Percentiles rank a stretch among this genome's conserved stretches.
These are phyloP conservation scores for Microbotryum lychnidis-dioicae DNA, from an alignment of 1,284 basidiomycete genomes.

Conservation along the genomic window DNA sequence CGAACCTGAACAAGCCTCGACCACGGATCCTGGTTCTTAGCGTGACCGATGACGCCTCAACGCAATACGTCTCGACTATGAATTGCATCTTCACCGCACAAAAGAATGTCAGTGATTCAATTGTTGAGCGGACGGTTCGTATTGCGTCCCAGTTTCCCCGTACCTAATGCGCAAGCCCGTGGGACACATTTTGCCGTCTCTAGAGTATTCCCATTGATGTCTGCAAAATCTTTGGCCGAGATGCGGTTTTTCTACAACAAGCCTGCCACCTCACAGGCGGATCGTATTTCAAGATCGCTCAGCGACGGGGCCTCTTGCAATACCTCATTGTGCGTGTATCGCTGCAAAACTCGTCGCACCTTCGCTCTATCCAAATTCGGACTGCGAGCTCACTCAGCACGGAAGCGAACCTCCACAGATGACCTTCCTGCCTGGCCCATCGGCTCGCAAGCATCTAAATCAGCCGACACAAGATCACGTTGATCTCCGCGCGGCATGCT, in stretches of 20 bases:
- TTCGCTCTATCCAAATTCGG: background rate
- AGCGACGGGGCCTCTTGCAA: conserved; percentile 72
- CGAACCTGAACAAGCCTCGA: conserved; percentile 32
- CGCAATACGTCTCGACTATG: conserved; percentile 95
- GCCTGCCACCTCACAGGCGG: conserved; percentile 91
- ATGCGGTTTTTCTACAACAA: conserved; percentile 94
- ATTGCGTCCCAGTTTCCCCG: background rate
- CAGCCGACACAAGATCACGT: conserved; percentile 89
- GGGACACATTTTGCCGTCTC: background rate
- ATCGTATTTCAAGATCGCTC: conserved; percentile 76
- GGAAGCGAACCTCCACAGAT: conserved; percentile 50
- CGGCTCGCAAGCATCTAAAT: conserved; percentile 66
- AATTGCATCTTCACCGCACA: conserved; percentile 99
- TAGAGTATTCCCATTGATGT: conserved; percentile 95
- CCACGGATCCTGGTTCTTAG: conserved; percentile 84
- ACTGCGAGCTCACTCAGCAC: background rate
- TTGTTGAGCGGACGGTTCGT: background rate
- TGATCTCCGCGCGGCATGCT: conserved; percentile 95
- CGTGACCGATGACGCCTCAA: conserved; percentile 77
- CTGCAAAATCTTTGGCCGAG: conserved; percentile 79
- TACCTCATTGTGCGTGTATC: conserved; percentile 62
- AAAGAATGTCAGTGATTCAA: conserved; percentile 59
- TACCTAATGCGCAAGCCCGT: background rate
- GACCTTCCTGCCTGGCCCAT: conserved; percentile 77
- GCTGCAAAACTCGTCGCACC: background rate